Percentiles rank a stretch among this genome's conserved stretches.
Evolutionary conservation across 1,284 basidiomycete genomes (phyloP).

Genomic region (Sphaerobolus stellatus): DNA sequence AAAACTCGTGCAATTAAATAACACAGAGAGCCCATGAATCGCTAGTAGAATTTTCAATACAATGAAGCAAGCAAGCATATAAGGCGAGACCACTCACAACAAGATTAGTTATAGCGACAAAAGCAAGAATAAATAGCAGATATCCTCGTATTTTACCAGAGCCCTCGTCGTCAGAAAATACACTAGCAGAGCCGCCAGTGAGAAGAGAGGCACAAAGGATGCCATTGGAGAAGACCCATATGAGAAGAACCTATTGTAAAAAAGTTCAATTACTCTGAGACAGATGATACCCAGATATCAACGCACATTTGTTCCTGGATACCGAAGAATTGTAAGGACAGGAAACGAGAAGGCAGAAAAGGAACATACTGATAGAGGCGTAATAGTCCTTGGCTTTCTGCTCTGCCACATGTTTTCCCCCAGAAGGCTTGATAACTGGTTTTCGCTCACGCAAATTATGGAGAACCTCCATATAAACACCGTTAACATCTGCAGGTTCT

Average conservation of each 20-base stretch:
- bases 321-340: background rate
- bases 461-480: conserved; percentile 86
- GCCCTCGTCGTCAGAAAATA: conserved; percentile 58
- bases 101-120: conserved; percentile 73
- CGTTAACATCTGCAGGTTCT: conserved; percentile 85
- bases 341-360: conserved; percentile 36
- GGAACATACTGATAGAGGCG: conserved; percentile 89
- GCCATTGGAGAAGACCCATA: conserved; percentile 84
- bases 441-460: conserved; percentile 75
- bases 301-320: conserved; percentile 7
- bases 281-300: background rate
- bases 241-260: conserved; percentile 59
- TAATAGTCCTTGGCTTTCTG: conserved; percentile 84
- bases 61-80: background rate
- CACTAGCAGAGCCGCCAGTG: conserved; percentile 56
- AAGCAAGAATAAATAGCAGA: conserved; percentile 75
- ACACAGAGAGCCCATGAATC: conserved; percentile 62
- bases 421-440: conserved; percentile 38
- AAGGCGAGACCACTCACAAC: conserved; percentile 35
- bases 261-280: background rate
- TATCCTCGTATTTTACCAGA: conserved; percentile 67
- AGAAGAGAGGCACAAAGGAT: conserved; percentile 75
- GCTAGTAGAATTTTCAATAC: conserved; percentile 27
- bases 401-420: conserved; percentile 47
- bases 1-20: conserved; percentile 65